These are phyloP conservation scores for Alternaria angustiovoidea DNA, from an alignment of 2,329 filamentous ascomycete species.

Conservation along the genomic window DNA sequence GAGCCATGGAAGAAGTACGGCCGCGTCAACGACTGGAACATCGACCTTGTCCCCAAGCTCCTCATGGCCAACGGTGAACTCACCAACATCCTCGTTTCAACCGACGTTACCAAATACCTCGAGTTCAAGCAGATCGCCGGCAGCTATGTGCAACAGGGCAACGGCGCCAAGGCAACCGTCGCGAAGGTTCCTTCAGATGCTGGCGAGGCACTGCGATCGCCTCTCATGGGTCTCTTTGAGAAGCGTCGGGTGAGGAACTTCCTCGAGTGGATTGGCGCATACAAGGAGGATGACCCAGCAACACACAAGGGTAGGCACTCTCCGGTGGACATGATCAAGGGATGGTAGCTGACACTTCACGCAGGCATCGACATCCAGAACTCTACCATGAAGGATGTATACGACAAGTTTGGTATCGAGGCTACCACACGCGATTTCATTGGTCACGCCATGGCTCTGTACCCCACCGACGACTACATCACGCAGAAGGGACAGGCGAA, in stretches of 20 bases:
- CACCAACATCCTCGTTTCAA: conserved; percentile 97
- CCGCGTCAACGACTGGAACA: conserved; percentile 97
- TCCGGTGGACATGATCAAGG: background rate
- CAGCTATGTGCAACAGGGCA: conserved; percentile 93
- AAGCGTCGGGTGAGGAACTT: conserved; percentile 97
- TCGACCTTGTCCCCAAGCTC: conserved; percentile 97
- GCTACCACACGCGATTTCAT: conserved; percentile 90
- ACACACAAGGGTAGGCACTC: conserved; percentile 83
- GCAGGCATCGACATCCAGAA: conserved; percentile 77
- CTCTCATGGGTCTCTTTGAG: conserved; percentile 96
- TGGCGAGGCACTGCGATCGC: conserved; percentile 83
- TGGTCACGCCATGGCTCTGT: conserved; percentile 97
- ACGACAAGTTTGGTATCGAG: conserved; percentile 97
- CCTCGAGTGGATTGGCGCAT: conserved; percentile 91
- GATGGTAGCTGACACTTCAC: background rate
- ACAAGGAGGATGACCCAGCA: conserved; percentile 79
- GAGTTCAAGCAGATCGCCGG: conserved; percentile 77
- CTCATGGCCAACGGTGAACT: conserved; percentile 98
- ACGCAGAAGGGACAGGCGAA: conserved; percentile 74
- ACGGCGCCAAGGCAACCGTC: conserved; percentile 83
- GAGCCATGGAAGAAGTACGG: conserved; percentile 99
- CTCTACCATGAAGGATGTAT: conserved; percentile 97
- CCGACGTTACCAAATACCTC: conserved; percentile 70
- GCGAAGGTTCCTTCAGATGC: conserved; percentile 97
- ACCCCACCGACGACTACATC: conserved; percentile 89